Conservation (phyloP, 2,329 filamentous ascomycete genomes). For the Colletotrichum magnum region DNA sequence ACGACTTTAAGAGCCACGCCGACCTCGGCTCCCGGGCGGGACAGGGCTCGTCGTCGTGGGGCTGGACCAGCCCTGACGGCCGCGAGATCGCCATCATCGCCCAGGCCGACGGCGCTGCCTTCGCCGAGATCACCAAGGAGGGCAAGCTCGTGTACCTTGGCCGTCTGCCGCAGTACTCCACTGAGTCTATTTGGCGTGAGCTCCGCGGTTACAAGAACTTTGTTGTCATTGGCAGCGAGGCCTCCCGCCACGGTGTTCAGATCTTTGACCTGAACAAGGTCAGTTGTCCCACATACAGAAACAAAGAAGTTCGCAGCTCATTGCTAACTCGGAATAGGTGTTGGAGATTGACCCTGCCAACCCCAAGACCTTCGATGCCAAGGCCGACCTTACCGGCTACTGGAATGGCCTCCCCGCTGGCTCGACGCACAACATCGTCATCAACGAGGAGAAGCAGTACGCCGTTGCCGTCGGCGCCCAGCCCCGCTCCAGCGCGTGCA, state of each 20-base stretch:
- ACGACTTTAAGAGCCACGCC: slow-evolving; percentile 67
- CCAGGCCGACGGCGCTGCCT: slow-evolving; percentile 57
- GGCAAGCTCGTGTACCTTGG: slow-evolving; percentile 60
- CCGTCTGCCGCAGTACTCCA: slow-evolving; percentile 51
- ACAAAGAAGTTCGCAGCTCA: slow-evolving; percentile 44
- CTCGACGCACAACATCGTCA: slow-evolving; percentile 62
- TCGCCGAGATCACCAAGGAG: slow-evolving; percentile 58
- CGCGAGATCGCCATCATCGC: slow-evolving; percentile 44
- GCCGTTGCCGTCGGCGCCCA: slow-evolving; percentile 58
- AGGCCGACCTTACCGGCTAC: slow-evolving; percentile 50
- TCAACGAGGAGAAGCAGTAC: slow-evolving; percentile 60
- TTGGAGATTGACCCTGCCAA: slow-evolving; percentile 58
- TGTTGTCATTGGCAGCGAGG: slow-evolving; percentile 54
- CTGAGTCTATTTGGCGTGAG: slow-evolving; percentile 50
- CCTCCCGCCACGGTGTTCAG: slow-evolving; percentile 68
- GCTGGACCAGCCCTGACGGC: slow-evolving; percentile 59
- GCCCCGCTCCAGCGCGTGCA: slow-evolving; percentile 56
- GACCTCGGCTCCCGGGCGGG: slow-evolving; percentile 59
- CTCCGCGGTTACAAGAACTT: slow-evolving; percentile 51
- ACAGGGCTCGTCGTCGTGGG: slow-evolving; percentile 53
- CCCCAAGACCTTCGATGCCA: slow-evolving; percentile 48
- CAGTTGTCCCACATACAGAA: slow-evolving; percentile 45
- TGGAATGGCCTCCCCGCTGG: slow-evolving; percentile 50
- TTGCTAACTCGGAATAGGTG: slow-evolving; percentile 51
- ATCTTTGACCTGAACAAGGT: slow-evolving; percentile 69